Conservation (phyloP, 345 rosid genomes). For the Salix viminalis region DNA sequence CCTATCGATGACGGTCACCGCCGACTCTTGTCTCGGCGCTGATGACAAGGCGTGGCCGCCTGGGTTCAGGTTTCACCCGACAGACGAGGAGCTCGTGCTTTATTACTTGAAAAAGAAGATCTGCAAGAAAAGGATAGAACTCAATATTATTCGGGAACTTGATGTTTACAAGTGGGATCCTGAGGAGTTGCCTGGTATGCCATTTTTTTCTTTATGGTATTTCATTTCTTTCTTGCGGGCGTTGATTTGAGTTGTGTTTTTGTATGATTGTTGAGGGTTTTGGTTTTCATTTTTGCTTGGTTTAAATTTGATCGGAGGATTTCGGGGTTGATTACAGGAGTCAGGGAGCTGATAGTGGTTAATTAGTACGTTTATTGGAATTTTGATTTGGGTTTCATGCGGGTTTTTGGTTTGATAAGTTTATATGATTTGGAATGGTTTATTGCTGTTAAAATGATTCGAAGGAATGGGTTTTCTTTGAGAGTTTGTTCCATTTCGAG, state of each 20-base stretch:
- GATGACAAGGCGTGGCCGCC: constrained; percentile 63
- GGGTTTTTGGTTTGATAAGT: background rate
- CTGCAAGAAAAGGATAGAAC: constrained; percentile 47
- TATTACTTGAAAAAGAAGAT: constrained; percentile 82
- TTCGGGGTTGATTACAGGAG: background rate
- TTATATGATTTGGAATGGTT: background rate
- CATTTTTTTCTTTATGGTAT: background rate
- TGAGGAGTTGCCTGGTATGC: constrained; percentile 79
- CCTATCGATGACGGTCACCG: constrained; percentile 27
- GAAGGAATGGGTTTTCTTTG: background rate
- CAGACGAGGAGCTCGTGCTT: constrained; percentile 80
- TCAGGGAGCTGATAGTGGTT: background rate
- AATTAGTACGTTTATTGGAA: background rate
- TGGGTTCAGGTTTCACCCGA: constrained; percentile 91
- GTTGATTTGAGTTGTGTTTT: constrained; percentile 7
- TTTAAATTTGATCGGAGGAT: background rate
- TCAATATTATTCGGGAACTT: constrained; percentile 56
- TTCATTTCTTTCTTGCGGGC: background rate
- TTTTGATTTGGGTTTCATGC: background rate
- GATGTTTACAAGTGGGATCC: constrained; percentile 96
- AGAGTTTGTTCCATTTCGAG: background rate
- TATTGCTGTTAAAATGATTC: background rate
- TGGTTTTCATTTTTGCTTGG: background rate
- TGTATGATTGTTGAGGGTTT: background rate
- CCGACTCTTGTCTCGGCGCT: constrained; percentile 12